Base-by-base conservation (phyloP, 345 rosid species). In the Eucalyptus dawsonii region DNA sequence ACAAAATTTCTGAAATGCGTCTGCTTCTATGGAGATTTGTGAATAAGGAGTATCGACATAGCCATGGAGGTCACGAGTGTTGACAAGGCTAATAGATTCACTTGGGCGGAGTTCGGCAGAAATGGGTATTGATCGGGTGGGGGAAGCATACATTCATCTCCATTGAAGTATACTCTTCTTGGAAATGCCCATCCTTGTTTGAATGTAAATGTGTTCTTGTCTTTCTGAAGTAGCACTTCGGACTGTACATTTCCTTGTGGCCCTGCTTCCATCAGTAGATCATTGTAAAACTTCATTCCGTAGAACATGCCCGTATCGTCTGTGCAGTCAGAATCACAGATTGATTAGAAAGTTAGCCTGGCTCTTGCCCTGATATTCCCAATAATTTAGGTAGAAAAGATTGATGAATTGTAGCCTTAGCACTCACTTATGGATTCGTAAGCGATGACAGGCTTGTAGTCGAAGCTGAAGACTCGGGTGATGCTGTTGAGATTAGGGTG, bases 141-240 rank as follows among this genome's bases (percentile, higher is more conserved):
- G 27, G 99, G 99, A 25, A 97, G 91, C 96, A 95, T 94, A 90
- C 99, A 97, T 76, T 96, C 98, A 51, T 97, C 98, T 1, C 99
- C 99, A 91, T 97, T 95, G 93, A 97, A 96, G 92, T 97, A 97
- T 11, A 96, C 98, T 91, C 92, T 95, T 87, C 96, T 89, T 1
- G 99, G 99, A 90, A 97, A 97, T 3, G 98, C 98, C 98, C 99
- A 97, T 76, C 99, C 99, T 54, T 97, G 96, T 90, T 95, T 95
- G 89, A 97, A 94, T 86, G 97, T 96, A 89, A 97, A 97, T 45
- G 96, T 95, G 92, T 94, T 93, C 91, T 91, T 69, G 90, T 97
- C 96, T 92, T 97, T 97, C 93, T 92, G 95, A 42, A 97, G 90
- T 50, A 97, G 97, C 69, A 95, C 93, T 91, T 97, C 99, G 19